These are phyloP conservation scores for Saccharomyces jurei DNA, from an alignment of 805 yeast species.

Conservation along the genomic window DNA sequence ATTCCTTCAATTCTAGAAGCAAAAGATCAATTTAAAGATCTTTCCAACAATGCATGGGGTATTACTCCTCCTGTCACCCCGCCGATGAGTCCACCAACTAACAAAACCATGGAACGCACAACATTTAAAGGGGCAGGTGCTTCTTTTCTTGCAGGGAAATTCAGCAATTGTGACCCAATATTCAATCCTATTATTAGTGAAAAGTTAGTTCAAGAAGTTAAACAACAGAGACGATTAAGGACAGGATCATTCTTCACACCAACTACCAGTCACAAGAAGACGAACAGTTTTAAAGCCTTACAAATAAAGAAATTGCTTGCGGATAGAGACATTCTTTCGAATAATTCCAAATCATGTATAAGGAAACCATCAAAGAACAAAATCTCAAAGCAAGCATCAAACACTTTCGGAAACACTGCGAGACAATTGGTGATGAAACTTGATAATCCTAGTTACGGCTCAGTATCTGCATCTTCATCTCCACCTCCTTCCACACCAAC, in stretches of 20 bases:
- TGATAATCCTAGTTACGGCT: slow-evolving; percentile 4
- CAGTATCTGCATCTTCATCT: slow-evolving; percentile 1
- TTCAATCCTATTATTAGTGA: slow-evolving; percentile 24
- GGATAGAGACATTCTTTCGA: slow-evolving; percentile 25
- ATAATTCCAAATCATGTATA: slow-evolving; percentile 14
- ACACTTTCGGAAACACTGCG: slow-evolving; percentile 5
- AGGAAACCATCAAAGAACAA: slow-evolving; percentile 3
- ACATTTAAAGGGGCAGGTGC: not conserved
- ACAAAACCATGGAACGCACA: not conserved
- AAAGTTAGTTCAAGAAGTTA: slow-evolving; percentile 26
- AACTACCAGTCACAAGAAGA: slow-evolving; percentile 25
- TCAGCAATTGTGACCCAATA: not conserved
- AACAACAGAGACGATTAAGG: slow-evolving; percentile 8
- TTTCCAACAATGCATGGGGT: slow-evolving; percentile 9
- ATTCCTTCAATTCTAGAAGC: slow-evolving; percentile 25
- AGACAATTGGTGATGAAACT: slow-evolving; percentile 13
- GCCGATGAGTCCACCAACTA: slow-evolving; percentile 22
- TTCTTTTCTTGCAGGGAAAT: not conserved
- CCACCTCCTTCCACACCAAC: slow-evolving; percentile 2
- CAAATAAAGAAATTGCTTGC: slow-evolving; percentile 27
- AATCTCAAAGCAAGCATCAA: slow-evolving; percentile 1
- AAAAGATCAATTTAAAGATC: slow-evolving; percentile 10
- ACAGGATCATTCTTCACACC: not conserved
- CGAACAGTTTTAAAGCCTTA: slow-evolving; percentile 31
- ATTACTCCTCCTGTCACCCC: slow-evolving; percentile 26